Conservation (phyloP, 176 grass and related monocot species). For the Chrysopogon serrulatus region DNA sequence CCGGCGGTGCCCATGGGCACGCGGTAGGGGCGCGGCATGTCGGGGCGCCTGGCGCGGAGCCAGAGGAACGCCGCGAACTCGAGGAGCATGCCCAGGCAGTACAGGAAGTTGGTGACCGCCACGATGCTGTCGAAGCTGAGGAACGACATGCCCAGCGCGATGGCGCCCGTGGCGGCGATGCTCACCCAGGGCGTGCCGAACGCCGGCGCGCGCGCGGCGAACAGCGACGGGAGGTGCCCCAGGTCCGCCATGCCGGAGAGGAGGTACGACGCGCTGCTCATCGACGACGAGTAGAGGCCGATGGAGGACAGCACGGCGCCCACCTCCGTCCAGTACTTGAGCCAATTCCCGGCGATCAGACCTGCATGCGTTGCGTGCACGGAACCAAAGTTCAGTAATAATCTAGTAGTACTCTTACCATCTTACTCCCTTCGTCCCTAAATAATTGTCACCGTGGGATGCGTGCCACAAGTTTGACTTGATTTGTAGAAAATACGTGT, state of each 20-base stretch:
- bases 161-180: slow-evolving; percentile 43
- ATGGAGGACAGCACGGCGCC: slow-evolving; percentile 72
- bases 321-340: slow-evolving; percentile 83
- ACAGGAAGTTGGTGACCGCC: slow-evolving; percentile 78
- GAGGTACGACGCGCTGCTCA: slow-evolving; percentile 75
- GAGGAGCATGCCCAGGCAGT: slow-evolving; percentile 86
- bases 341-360: slow-evolving; percentile 63
- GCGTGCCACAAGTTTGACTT: too few relatives aligned
- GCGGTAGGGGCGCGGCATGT: slow-evolving; percentile 39
- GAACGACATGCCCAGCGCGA: slow-evolving; percentile 81
- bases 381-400: too few relatives aligned
- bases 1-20: slow-evolving; percentile 21
- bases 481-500: too few relatives aligned
- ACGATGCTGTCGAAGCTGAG: slow-evolving; percentile 77
- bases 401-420: too few relatives aligned
- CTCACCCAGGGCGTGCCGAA: slow-evolving; percentile 74
- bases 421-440: too few relatives aligned
- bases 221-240: slow-evolving; percentile 52
- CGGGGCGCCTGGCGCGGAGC: slow-evolving; percentile 39
- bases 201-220: slow-evolving; percentile 31
- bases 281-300: slow-evolving; percentile 69
- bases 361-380: too few relatives aligned
- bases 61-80: slow-evolving; percentile 73
- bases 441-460: too few relatives aligned
- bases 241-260: slow-evolving; percentile 88